Conservation (phyloP, 148 eudicot species). For the Hydrangea macrophylla region DNA sequence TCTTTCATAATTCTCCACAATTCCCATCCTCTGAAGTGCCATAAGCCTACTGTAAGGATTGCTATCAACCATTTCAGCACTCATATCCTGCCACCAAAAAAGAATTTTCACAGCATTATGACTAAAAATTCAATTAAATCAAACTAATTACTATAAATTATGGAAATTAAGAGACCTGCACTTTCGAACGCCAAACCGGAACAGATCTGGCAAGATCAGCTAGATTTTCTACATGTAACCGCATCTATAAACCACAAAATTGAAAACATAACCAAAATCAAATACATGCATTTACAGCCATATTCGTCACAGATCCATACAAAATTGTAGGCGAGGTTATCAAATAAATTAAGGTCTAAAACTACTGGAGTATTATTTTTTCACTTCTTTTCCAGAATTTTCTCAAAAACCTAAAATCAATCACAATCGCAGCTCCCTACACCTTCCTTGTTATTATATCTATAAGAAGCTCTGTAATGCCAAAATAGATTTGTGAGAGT, state of each 20-base stretch:
- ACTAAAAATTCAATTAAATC: not conserved
- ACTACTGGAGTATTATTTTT: no score
- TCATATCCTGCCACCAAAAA: slow-evolving; percentile 75
- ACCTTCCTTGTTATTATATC: no score
- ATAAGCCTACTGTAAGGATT: slow-evolving; percentile 96
- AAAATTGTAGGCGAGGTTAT: no score
- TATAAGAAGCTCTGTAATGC: no score
- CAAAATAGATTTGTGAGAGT: no score
- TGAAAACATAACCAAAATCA: no score
- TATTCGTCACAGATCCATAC: no score
- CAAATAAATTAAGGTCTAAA: no score
- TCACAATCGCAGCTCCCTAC: no score
- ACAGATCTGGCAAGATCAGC: slow-evolving; percentile 49
- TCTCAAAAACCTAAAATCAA: no score
- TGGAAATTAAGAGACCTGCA: slow-evolving; percentile 45
- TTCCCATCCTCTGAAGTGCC: slow-evolving; percentile 99
- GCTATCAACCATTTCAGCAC: slow-evolving; percentile 94
- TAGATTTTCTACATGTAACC: slow-evolving; percentile 56
- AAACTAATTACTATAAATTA: not conserved
- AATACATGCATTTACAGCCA: no score
- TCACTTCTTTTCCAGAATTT: no score
- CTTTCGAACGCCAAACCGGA: slow-evolving; percentile 65
- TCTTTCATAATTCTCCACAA: slow-evolving; percentile 90
- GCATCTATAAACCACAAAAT: slow-evolving; percentile 38
- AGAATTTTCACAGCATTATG: slow-evolving; percentile 17